A percentile compares a stretch with the other conserved stretches of the same genome.
These are phyloP conservation scores for Dissophora globulifera DNA, from an alignment of 192 early-diverging fungal genomes.

Conservation along the genomic window DNA sequence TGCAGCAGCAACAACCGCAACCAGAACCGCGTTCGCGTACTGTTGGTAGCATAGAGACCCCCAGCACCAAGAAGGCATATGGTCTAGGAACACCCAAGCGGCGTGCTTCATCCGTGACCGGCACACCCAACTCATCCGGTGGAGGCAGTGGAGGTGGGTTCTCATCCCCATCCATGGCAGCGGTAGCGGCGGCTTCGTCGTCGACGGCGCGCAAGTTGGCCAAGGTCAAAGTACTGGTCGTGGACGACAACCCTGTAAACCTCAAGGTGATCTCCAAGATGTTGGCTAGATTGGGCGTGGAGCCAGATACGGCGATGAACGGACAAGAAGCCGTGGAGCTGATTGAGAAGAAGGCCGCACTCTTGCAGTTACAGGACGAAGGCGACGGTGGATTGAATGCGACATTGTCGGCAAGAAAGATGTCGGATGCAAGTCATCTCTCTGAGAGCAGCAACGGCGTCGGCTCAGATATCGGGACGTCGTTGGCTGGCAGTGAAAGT, in stretches of 20 bases:
- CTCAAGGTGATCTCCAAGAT: constrained; percentile 53
- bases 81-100: constrained; percentile 19
- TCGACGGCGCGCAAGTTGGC: constrained; percentile 30
- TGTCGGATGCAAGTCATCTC: not conserved
- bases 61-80: not conserved
- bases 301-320: constrained; percentile 44
- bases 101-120: not conserved
- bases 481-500: too few species aligned
- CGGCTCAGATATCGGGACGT: constrained; percentile 10
- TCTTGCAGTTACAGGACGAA: constrained; percentile 12
- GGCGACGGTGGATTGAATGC: too few species aligned
- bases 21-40: constrained; percentile 20
- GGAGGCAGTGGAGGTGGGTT: too few species aligned
- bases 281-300: constrained; percentile 44
- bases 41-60: constrained; percentile 2
- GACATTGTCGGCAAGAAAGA: not conserved
- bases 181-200: constrained; percentile 27
- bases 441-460: constrained; percentile 11
- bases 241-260: constrained; percentile 61
- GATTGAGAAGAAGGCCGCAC: constrained; percentile 46
- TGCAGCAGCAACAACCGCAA: constrained; percentile 21
- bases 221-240: constrained; percentile 50
- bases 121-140: constrained; percentile 4
- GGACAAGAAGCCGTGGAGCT: constrained; percentile 53
- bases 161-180: constrained; percentile 26